Conservation (phyloP, 2,329 filamentous ascomycete genomes). For the Purpureocillium lavendulum region DNA sequence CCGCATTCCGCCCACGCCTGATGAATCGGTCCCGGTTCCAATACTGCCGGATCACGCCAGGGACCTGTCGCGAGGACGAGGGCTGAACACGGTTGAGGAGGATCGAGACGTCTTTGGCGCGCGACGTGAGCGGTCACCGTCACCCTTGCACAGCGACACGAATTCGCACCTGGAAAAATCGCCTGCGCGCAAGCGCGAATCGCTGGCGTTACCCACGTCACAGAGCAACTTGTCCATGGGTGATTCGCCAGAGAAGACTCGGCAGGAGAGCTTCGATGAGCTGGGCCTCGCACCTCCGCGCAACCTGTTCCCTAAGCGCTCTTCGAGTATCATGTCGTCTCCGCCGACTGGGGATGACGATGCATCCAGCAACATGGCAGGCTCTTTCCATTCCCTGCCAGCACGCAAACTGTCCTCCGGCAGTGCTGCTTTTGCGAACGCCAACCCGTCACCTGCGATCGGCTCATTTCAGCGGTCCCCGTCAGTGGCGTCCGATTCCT, state of each 20-base stretch:
- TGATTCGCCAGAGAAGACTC: slow-evolving; percentile 36
- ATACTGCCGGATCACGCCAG: slow-evolving; percentile 32
- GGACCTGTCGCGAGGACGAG: slow-evolving; percentile 32
- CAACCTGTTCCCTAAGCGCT: slow-evolving; percentile 39
- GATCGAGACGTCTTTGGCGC: slow-evolving; percentile 39
- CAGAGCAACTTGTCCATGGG: slow-evolving; percentile 20
- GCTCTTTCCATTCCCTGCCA: slow-evolving; percentile 53
- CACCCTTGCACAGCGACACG: slow-evolving; percentile 35
- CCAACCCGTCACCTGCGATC: slow-evolving; percentile 46
- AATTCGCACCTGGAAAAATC: slow-evolving; percentile 20
- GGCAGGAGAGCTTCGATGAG: slow-evolving; percentile 41
- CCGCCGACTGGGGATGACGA: slow-evolving; percentile 66
- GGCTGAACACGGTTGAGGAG: slow-evolving; percentile 28
- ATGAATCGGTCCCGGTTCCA: slow-evolving; percentile 37
- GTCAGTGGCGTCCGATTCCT: slow-evolving; percentile 76
- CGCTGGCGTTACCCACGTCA: slow-evolving; percentile 23
- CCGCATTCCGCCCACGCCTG: slow-evolving; percentile 44
- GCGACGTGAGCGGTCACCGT: slow-evolving; percentile 50
- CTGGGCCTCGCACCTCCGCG: slow-evolving; percentile 42
- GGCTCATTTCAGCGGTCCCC: slow-evolving; percentile 66
- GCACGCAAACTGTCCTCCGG: slow-evolving; percentile 72
- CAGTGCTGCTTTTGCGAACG: slow-evolving; percentile 41
- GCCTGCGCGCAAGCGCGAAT: slow-evolving; percentile 22
- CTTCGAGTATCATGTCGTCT: slow-evolving; percentile 56
- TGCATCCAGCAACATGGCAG: slow-evolving; percentile 41